Conservation (phyloP, 129 eudicot genomes). For the Arctium minus region DNA sequence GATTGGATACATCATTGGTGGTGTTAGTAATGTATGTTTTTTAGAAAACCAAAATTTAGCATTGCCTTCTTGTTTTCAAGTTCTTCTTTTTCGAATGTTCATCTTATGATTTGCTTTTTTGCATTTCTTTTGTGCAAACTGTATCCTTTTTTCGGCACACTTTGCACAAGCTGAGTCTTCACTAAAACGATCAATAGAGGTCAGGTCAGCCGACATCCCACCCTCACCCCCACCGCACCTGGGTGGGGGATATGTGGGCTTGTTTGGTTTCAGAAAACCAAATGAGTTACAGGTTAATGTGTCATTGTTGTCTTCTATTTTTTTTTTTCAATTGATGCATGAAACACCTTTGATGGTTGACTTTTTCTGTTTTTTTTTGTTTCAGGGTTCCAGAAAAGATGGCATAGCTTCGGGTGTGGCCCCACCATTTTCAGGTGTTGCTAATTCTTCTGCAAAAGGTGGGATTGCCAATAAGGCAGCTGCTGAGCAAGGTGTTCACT, state of each 20-base stretch:
- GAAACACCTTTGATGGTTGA: not conserved
- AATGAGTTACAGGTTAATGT: not conserved
- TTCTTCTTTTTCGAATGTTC: not conserved
- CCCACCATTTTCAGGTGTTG: constrained; percentile 21
- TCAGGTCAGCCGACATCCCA: no score
- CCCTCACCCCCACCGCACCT: no score
- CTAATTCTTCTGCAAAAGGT: constrained; percentile 39
- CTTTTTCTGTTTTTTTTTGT: not conserved
- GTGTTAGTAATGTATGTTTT: not conserved
- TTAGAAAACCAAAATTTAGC: not conserved
- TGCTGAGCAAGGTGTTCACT: constrained; percentile 41
- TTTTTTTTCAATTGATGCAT: not conserved
- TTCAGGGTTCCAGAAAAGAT: constrained; percentile 49
- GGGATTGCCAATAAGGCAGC: constrained; percentile 27
- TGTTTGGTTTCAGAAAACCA: not conserved
- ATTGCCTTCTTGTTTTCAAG: not conserved
- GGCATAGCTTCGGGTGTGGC: constrained; percentile 29
- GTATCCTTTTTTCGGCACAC: not conserved
- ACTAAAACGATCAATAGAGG: no score
- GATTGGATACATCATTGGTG: not conserved
- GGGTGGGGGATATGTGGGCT: no score
- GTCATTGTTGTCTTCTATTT: not conserved
- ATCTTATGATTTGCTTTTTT: not conserved
- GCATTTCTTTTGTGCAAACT: not conserved
- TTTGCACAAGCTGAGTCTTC: not conserved